Evolutionary conservation across 305 asterid species (phyloP).

Genomic region (Stenogyne calaminthoides): DNA sequence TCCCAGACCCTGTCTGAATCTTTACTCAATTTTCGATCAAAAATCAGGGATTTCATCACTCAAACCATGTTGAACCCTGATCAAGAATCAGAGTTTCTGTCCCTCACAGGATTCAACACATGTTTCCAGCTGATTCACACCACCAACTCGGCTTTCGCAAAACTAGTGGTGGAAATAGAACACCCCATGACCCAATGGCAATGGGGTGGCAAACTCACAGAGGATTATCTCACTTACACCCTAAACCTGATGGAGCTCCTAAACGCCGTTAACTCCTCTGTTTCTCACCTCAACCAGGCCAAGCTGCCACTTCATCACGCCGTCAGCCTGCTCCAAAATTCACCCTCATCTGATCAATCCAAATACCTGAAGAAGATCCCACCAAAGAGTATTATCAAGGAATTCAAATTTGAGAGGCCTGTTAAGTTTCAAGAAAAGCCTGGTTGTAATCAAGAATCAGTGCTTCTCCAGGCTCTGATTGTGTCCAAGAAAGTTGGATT

Average conservation of each 20-base stretch:
- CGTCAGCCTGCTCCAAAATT: slow-evolving; percentile 32
- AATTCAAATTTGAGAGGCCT: slow-evolving; percentile 32
- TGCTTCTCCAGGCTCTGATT: slow-evolving; percentile 40
- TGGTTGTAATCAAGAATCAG: slow-evolving; percentile 40
- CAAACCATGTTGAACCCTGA: no score
- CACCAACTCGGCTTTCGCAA: no score
- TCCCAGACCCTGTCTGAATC: slow-evolving; percentile 41
- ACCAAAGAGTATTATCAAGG: slow-evolving; percentile 19
- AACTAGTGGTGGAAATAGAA: no score
- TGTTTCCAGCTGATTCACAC: no score
- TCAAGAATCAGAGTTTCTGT: no score
- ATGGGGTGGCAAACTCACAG: slow-evolving; percentile 49
- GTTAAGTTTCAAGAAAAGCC: slow-evolving; percentile 30
- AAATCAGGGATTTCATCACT: slow-evolving; percentile 41
- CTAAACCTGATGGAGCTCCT: slow-evolving; percentile 45
- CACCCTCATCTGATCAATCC: slow-evolving; percentile 25
- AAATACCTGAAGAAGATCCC: slow-evolving; percentile 32
- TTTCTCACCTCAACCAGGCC: slow-evolving; percentile 52
- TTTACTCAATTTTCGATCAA: slow-evolving; percentile 45
- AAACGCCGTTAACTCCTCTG: slow-evolving; percentile 51
- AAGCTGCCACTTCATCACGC: no score
- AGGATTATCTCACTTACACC: slow-evolving; percentile 53
- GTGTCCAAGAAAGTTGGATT: slow-evolving; percentile 38
- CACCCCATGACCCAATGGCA: no score
- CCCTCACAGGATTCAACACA: no score